Conservation (phyloP, 1,284 basidiomycete species). For the Amylostereum areolatum region DNA sequence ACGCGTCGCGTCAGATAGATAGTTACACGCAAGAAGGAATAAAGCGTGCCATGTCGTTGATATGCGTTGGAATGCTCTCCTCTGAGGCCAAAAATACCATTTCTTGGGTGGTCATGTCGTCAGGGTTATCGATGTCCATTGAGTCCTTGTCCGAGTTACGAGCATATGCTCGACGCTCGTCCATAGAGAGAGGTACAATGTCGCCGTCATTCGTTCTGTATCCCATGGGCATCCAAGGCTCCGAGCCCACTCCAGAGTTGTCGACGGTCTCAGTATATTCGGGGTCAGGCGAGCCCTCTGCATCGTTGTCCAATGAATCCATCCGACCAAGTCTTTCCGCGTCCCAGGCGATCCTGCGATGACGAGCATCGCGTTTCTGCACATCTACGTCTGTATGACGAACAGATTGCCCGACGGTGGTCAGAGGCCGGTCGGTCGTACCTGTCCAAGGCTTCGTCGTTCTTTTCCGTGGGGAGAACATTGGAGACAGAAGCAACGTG, state of each 20-base stretch:
- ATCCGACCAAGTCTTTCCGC: constrained; percentile 23
- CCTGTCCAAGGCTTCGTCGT: constrained; percentile 48
- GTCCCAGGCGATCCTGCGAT: constrained; percentile 42
- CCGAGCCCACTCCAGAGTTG: constrained; percentile 12
- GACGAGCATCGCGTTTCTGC: constrained; percentile 40
- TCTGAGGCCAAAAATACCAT: constrained; percentile 44
- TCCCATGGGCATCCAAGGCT: constrained; percentile 23
- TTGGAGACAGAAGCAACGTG: constrained; percentile 65
- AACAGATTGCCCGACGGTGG: constrained; percentile 40
- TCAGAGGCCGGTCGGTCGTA: constrained; percentile 28
- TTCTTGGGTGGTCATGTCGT: constrained; percentile 19
- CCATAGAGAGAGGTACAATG: constrained; percentile 18
- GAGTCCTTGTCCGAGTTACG: background rate
- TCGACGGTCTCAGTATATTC: constrained; percentile 14
- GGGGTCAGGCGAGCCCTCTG: constrained; percentile 25
- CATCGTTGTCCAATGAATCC: constrained; percentile 19
- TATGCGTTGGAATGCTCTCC: constrained; percentile 47
- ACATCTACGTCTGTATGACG: constrained; percentile 49
- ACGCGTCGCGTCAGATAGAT: no score
- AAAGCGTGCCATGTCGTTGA: constrained; percentile 52
- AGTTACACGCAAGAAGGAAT: background rate
- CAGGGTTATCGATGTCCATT: constrained; percentile 15
- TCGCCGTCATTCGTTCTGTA: constrained; percentile 24
- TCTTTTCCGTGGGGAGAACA: constrained; percentile 64
- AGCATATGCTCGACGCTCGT: background rate